Evolutionary conservation across 2,329 filamentous ascomycete genomes (phyloP).

Genomic region (Cadophora luteo-olivacea): DNA sequence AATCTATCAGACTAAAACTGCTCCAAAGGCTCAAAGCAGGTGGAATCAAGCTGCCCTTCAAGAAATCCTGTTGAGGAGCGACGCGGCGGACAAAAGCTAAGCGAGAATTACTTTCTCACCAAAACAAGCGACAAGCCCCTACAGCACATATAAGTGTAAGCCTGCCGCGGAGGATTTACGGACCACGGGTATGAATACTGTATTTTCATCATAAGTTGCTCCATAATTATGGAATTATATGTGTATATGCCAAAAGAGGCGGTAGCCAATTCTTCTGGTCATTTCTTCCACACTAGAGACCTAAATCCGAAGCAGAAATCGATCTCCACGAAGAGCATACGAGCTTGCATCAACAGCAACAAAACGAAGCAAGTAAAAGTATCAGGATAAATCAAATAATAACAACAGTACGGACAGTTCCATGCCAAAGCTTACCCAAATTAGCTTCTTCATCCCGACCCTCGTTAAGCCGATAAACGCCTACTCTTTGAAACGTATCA

Average conservation of each 20-base stretch:
- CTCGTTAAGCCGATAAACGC: constrained; percentile 16
- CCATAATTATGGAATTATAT: neutral
- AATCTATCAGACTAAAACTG: neutral
- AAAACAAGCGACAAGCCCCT: neutral
- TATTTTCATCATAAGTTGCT: too few relatives aligned
- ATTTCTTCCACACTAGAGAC: neutral
- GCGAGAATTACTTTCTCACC: neutral
- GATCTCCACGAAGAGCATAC: neutral
- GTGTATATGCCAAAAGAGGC: neutral
- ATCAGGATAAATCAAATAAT: neutral
- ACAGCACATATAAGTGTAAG: neutral
- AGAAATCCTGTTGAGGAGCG: neutral
- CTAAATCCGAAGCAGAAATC: neutral
- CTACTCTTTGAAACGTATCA: constrained; percentile 18
- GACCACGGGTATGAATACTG: too few relatives aligned
- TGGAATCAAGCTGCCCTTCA: neutral
- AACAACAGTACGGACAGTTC: neutral
- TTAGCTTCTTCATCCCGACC: neutral
- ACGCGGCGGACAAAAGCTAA: neutral
- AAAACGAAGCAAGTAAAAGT: neutral
- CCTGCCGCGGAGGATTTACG: too few relatives aligned
- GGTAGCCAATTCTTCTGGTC: neutral
- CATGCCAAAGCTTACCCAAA: neutral
- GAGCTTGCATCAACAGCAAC: neutral
- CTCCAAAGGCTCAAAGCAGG: neutral